Percentiles rank a stretch among this genome's conserved stretches.
These are phyloP conservation scores for Hypoxylon intermedium DNA, from an alignment of 495 filamentous ascomycete species.

Conservation along the genomic window DNA sequence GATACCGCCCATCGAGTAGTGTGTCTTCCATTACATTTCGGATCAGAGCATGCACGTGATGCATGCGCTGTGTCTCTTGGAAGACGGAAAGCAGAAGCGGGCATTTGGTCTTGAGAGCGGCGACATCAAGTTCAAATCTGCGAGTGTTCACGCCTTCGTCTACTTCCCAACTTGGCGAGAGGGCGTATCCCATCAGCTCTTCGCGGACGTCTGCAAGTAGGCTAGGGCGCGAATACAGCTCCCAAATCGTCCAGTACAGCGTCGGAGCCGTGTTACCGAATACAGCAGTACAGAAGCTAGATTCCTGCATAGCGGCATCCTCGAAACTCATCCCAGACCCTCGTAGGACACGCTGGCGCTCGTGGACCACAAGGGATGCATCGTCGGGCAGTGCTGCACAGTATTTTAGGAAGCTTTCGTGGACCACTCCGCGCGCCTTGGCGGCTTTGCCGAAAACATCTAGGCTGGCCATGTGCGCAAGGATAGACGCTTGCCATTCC, in stretches of 20 bases:
- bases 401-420: neutral
- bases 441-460: too few species aligned
- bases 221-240: neutral
- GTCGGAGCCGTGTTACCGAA: slow-evolving; percentile 5
- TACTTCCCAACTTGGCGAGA: too few species aligned
- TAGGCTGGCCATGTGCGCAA: too few species aligned
- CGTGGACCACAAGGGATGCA: neutral
- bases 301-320: neutral
- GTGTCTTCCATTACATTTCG: neutral
- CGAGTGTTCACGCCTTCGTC: neutral
- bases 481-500: too few species aligned
- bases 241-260: slow-evolving; percentile 2
- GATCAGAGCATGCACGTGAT: slow-evolving; percentile 8
- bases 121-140: slow-evolving; percentile 3
- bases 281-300: neutral
- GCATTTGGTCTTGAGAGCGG: slow-evolving; percentile 4
- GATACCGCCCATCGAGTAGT: neutral
- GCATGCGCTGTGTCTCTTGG: slow-evolving; percentile 7
- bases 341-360: neutral
- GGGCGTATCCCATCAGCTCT: neutral
- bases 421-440: neutral
- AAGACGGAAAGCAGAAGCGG: neutral
- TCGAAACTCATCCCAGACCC: neutral
- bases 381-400: neutral
- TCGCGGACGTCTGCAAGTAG: neutral